Percentiles rank a stretch among this genome's conserved stretches.
Conservation (phyloP, 2,329 filamentous ascomycete genomes). For the Ophidiomyces ophidiicola region DNA sequence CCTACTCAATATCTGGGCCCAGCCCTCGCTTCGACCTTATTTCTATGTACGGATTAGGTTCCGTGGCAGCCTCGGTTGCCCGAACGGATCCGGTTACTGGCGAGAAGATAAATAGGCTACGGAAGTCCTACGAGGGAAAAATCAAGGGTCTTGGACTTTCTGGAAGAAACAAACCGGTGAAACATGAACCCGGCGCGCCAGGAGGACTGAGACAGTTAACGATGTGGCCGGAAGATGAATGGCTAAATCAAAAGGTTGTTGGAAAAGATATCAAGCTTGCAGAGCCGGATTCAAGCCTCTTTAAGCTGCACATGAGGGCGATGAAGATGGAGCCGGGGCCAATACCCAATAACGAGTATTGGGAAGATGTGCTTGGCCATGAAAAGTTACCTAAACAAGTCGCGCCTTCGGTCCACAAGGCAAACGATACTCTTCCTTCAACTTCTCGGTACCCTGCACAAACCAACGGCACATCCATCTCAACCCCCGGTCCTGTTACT, state of each 20-base stretch:
- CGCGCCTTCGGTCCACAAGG: conserved; percentile 18
- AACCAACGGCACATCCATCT: conserved; percentile 19
- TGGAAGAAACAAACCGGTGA: conserved; percentile 38
- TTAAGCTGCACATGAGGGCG: conserved; percentile 32
- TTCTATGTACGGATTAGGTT: conserved; percentile 45
- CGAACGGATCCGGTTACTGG: conserved; percentile 49
- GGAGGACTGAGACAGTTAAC: conserved; percentile 32
- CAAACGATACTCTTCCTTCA: conserved; percentile 17
- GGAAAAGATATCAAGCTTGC: conserved; percentile 37
- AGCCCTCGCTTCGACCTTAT: conserved; percentile 48
- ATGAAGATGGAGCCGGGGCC: conserved; percentile 39
- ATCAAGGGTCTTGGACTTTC: conserved; percentile 37
- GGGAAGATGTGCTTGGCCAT: conserved; percentile 39
- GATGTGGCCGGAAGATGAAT: conserved; percentile 41
- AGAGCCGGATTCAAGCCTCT: conserved; percentile 31
- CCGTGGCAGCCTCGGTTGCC: conserved; percentile 46
- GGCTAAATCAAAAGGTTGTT: conserved; percentile 38
- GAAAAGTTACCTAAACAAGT: conserved; percentile 33
- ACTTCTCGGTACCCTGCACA: conserved; percentile 20
- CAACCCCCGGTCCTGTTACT: conserved; percentile 11
- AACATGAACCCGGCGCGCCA: conserved; percentile 30
- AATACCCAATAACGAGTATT: conserved; percentile 36
- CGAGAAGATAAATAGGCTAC: conserved; percentile 52
- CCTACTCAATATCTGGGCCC: conserved; percentile 41
- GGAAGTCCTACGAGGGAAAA: conserved; percentile 43